Evolutionary conservation across 768 basidiomycete species (phyloP), one percentile per base, ranked within the genome.

Genomic region (Suillus paluster): DNA sequence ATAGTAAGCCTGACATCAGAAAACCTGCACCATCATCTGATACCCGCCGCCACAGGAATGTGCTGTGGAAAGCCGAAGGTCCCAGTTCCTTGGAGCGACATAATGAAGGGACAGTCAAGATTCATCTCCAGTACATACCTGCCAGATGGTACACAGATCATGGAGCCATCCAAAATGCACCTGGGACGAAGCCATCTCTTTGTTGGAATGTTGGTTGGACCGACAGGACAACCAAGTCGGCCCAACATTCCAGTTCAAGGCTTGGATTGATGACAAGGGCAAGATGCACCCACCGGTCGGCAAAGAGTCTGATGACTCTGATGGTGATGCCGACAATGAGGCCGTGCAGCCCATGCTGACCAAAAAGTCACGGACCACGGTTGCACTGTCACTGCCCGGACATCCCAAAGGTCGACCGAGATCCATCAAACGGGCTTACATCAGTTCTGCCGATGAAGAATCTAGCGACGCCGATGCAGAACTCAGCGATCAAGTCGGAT

Each of bases 171-270:
- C 2, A 45, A 45, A 21, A 12, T 45, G 44, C n/a, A 2, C 11
- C 0, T n/a, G 11, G 1, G 1, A 0, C 5, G 11, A 21, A 3
- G 12, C 45, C 6, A 6, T 23, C 12, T 2, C 45, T 2, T 21
- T 45, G 11, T 45, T 45, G 44, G 21, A 23, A 6, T 23, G 6
- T 14, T 46, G 45, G 45, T 46, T 5, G 12, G 21, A 46, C 12
- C 5, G 1, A 46, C 45, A 46, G 45, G 45, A 46, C 11, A 46
- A 12, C 45, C 45, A 46, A 5, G 45, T 46, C 6, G 12, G 45
- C 12, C 45, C 5, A 3, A 46, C 21, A 21, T 46, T 46, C 45
- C 6, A 1, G 3, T 45, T 45, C 12, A 45, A 45, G 6, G 45
- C 5, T 2, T 45, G 21, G 45, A 45, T 45, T 0, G 45, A 45